Percentiles rank a stretch among this genome's conserved stretches.
Conservation (phyloP, 2,329 filamentous ascomycete genomes). For the Trichoderma koningiopsis region DNA sequence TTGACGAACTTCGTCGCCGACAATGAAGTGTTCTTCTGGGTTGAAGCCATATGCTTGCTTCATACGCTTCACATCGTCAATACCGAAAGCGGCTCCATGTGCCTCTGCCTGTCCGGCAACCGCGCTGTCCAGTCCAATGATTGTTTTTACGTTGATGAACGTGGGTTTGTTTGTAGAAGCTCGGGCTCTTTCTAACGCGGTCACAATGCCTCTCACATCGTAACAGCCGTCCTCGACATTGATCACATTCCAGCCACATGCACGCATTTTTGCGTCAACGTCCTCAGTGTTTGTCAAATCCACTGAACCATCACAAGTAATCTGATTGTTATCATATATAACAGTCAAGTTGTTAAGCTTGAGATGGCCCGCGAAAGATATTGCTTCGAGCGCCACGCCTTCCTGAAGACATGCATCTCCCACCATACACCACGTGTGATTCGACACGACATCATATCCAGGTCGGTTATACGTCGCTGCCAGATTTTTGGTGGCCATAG, state of each 20-base stretch:
- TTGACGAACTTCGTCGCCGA: neutral
- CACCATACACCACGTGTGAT: conserved; percentile 59
- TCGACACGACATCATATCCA: conserved; percentile 50
- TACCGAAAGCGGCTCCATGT: conserved; percentile 60
- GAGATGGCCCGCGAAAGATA: conserved; percentile 58
- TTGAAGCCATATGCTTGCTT: conserved; percentile 40
- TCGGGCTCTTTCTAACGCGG: conserved; percentile 49
- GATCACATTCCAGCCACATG: conserved; percentile 58
- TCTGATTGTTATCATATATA: conserved; percentile 63
- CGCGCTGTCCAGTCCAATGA: conserved; percentile 57
- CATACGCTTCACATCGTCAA: conserved; percentile 50
- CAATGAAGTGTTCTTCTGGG: conserved; percentile 29
- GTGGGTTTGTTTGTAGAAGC: conserved; percentile 51
- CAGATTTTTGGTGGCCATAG: conserved; percentile 59
- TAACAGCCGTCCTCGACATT: conserved; percentile 56
- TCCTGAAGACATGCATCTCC: conserved; percentile 62
- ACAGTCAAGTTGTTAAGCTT: conserved; percentile 58
- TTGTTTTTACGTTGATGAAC: conserved; percentile 60
- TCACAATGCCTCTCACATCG: conserved; percentile 47
- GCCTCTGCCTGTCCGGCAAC: conserved; percentile 55
- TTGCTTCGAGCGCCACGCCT: conserved; percentile 59
- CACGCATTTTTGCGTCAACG: conserved; percentile 59
- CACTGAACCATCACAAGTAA: conserved; percentile 60
- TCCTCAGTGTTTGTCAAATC: conserved; percentile 58
- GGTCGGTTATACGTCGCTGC: conserved; percentile 56